Evolutionary conservation across 2,329 filamentous ascomycete genomes (phyloP).

Genomic region (Cytospora piceicola): DNA sequence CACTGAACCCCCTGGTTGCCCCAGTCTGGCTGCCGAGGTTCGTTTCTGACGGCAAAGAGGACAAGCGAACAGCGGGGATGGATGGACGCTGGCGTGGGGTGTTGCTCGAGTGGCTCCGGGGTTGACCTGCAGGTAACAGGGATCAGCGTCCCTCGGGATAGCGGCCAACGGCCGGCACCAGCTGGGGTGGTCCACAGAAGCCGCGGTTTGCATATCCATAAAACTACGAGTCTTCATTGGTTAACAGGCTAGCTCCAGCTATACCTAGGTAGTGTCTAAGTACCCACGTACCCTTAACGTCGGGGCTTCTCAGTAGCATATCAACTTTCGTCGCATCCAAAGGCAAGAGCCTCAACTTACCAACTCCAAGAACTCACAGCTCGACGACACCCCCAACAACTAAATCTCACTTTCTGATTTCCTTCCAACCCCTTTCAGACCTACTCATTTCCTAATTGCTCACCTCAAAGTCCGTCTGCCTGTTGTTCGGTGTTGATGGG

Average conservation of each 20-base stretch:
- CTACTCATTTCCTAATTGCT: background rate
- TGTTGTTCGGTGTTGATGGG: background rate
- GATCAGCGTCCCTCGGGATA: background rate
- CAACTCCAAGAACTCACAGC: background rate
- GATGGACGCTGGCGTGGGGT: background rate
- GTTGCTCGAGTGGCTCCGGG: background rate
- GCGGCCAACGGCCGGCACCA: background rate
- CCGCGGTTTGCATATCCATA: background rate
- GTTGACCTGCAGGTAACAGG: background rate
- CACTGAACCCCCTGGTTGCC: background rate
- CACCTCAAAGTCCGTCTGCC: background rate
- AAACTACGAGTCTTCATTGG: background rate
- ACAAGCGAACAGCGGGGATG: background rate
- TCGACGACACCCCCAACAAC: background rate
- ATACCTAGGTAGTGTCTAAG: too few relatives aligned
- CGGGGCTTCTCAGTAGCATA: background rate
- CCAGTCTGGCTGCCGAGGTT: slow-evolving; percentile 1
- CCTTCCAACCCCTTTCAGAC: background rate
- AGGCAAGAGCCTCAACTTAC: background rate
- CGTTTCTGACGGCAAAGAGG: background rate
- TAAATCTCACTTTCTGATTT: background rate
- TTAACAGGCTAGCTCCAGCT: background rate
- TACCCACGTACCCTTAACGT: background rate
- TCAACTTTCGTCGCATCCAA: slow-evolving; percentile 1
- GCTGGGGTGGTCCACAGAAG: background rate